Base-by-base conservation (phyloP, 192 early-diverging fungal species). In the Coemansia sp. region DNA sequence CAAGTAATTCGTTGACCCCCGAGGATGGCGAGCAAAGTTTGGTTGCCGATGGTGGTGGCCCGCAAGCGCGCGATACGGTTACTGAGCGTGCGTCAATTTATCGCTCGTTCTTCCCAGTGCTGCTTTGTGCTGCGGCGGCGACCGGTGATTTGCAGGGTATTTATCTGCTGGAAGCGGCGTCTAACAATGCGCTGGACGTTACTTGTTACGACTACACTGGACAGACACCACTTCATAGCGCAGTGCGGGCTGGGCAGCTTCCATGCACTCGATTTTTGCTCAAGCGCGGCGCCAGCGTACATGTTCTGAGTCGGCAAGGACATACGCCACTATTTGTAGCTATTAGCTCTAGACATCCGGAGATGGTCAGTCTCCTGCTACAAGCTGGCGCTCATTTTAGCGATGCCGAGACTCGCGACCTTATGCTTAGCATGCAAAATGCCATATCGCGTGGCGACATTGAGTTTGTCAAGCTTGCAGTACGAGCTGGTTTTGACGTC, bases 251-350 rank as follows among this genome's bases (percentile, higher is more conserved):
- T 29, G 92, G 92, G 18, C 90, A 95, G 66, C 70, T 90, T 6
- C 83, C 85, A 4, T 88, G 91, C 10, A 92, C 93, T 0, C 86
- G 92, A 43, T 95, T 92, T 57, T 69, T 98, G 55, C 73, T 98
- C 6, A 75, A 82, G 33, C 88, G 92, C 67, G 98, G 98, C 3
- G 94, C 96, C 5, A 94, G 92, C 38, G 92, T 98, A 20, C 97
- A 99, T 74, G 84, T 90, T 24, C 88, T 95, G 5, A 97, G 98
- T 82, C 85, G 90, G 38, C 87, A 89, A 52, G 94, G 95, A 1
- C 97, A 95, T 68, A 95, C 95, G 6, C 95, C 96, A 2, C 75
- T 99, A 8, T 96, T 87, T 73, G 91, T 95, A 69, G 95, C 96
- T 0, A 88, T 93, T 9, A 75, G 86, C 18, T 81, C 87, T 39